A percentile compares a stretch with the other conserved stretches of the same genome.
phyloP scores from a whole-genome alignment of 768 basidiomycete species.

The Auriculariales sp. region DNA sequence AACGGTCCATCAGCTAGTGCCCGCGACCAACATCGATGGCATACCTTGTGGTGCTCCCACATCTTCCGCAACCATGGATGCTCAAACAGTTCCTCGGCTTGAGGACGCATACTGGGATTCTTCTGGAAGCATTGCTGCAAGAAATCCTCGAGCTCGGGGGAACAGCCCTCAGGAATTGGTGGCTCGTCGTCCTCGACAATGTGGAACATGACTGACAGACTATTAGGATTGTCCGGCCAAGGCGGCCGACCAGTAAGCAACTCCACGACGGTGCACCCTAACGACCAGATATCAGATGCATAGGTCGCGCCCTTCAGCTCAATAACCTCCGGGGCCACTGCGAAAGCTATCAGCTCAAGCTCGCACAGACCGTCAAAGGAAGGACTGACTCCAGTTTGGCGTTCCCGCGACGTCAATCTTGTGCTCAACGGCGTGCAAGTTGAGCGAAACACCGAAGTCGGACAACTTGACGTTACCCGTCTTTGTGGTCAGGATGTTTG shows the following conservation, averaged over 20 bases:
- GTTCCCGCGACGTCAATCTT: constrained; percentile 84
- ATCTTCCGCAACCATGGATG: constrained; percentile 82
- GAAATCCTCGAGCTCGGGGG: constrained; percentile 66
- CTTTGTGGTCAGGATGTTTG: constrained; percentile 98
- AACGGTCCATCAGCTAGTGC: background rate
- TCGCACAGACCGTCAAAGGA: background rate
- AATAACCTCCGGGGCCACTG: constrained; percentile 94
- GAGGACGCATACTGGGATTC: constrained; percentile 69
- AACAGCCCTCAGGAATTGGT: constrained; percentile 68
- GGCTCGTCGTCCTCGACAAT: constrained; percentile 92
- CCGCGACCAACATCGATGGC: constrained; percentile 8
- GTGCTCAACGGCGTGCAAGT: constrained; percentile 77
- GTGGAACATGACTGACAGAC: constrained; percentile 96
- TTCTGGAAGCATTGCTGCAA: constrained; percentile 82
- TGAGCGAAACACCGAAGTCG: constrained; percentile 95
- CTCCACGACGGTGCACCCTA: constrained; percentile 91
- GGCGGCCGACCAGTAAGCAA: constrained; percentile 85
- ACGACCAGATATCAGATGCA: constrained; percentile 90
- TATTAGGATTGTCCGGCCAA: constrained; percentile 77
- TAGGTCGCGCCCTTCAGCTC: constrained; percentile 87
- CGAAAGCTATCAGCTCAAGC: background rate
- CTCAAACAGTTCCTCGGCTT: constrained; percentile 72
- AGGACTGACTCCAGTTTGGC: constrained; percentile 73
- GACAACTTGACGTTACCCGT: constrained; percentile 94
- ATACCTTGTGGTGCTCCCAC: constrained; percentile 67